Base-by-base conservation (phyloP, 148 eudicot genomes). In the Talinum fruticosum region DNA sequence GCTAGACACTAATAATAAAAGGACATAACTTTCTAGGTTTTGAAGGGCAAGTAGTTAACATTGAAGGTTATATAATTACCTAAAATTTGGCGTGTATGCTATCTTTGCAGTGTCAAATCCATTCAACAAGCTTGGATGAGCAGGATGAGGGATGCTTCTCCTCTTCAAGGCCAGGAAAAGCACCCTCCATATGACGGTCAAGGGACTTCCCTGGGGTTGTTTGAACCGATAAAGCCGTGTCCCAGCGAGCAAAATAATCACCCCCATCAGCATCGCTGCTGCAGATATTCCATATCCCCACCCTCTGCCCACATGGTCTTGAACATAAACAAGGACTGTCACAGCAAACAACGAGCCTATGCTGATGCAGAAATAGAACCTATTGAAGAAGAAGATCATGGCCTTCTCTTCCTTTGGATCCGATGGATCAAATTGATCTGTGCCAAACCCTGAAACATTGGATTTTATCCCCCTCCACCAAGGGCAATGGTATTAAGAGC, bases 381-480 rank as follows among this genome's bases (percentile, higher is more conserved):
- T 87, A 77, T 91, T 96, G 86, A 96, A 96, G 86, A 96, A 96
- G 81, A 84, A 96, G 38, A 89, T 79, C 99, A 96, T 96, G 57
- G 90, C 84, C 78, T 90, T 93, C 75, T 90, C 89, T 68, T 96
- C 99, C 62, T 88, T 88, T 1, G 99, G 97, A 61, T 96, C 84
- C 1, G 89, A 83, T 4, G 81, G 49, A 79, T 96, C 98, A 64
- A 96, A 96, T 59, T 96, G 99, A 79, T 96, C 99, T 0, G 99
- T 87, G 10, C 99, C 99, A 24, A 96, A 96, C 6, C 99, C 99
- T 0, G 99, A 93, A 59, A 96, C 99, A 35, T 96, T 96, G 34
- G 99, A 89, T 67, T 96, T 96, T 72, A 96, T 96, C 99, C 99
- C 0, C 98, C 99, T 21, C 88, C 99, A 26, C 99, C 99, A 0